Conservation (phyloP, 306 rosid genomes). For the Glycyrrhiza uralensis region DNA sequence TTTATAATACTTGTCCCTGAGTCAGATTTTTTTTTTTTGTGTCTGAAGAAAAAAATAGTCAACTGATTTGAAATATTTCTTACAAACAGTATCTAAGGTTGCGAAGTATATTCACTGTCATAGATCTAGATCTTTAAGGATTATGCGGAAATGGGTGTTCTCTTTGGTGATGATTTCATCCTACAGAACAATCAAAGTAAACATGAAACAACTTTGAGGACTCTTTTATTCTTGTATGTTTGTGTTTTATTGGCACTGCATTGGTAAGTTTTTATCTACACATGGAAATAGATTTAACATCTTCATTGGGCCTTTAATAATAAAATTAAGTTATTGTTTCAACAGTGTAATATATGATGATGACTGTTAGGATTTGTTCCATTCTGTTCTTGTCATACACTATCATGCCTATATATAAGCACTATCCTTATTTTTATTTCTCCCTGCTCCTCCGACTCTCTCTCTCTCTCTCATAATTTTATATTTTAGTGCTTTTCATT, state of each 20-base stretch:
- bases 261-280: not conserved
- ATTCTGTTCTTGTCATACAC: not conserved
- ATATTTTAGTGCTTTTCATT: not conserved
- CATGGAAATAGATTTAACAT: not conserved
- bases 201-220: conserved; percentile 5
- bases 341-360: not conserved
- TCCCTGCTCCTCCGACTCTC: not conserved
- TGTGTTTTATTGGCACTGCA: not conserved
- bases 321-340: conserved; percentile 4
- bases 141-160: conserved; percentile 10
- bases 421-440: not conserved
- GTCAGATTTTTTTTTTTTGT: not conserved
- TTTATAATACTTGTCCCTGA: not conserved
- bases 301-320: not conserved
- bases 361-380: not conserved
- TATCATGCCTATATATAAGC: not conserved
- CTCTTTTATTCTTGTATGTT: not conserved
- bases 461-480: not conserved
- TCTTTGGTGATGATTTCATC: conserved; percentile 14
- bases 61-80: not conserved
- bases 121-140: not conserved
- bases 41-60: not conserved
- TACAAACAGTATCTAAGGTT: conserved; percentile 1
- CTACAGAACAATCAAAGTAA: not conserved
- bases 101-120: not conserved